Evolutionary conservation across 345 rosid genomes (phyloP), one percentile per base, ranked within the genome.

Genomic region (Hibiscus syriacus): DNA sequence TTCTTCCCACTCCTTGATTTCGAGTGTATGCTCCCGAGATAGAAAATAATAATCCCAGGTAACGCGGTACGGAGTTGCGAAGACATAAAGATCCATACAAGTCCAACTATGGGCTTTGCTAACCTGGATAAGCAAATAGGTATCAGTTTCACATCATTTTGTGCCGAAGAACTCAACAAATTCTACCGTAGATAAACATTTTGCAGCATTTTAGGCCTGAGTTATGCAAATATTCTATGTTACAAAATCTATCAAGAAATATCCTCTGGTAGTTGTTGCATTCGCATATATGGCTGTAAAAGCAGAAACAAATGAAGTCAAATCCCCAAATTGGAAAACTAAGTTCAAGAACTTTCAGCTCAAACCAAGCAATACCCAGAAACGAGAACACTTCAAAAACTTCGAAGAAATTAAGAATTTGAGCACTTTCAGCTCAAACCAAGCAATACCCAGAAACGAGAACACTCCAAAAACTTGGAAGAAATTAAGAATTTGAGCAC

Each of bases 31-130:
- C 77, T 90, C 92, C 46, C 96, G 89, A 14, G 97, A 83, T 30
- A 75, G 14, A 61, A 93, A 82, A 70, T 93, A 90, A 78, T 88
- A 93, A 78, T 93, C 97, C 98, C 98, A 93, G 1, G 98, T 89
- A 19, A 89, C 91, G 8, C 90, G 90, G 58, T 90, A 90, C 50
- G 98, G 97, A 70, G 98, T 90, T 30, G 90, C 98, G 78, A 93
- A 93, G 46, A 93, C 85, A 77, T 93, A 93, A 64, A 93, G 74
- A 83, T 93, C 98, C 94, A 90, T 85, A 60, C 98, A 93, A 0
- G 98, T 89, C 97, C 97, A 93, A 70, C 98, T 93, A 79, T 90
- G 98, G 41, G 97, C 85, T 30, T 86, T 76, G 55, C 69, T 79
- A 10, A 84, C 90, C 98, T 93, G 84, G 36, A 76, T 22, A 62